A percentile compares a stretch with the other conserved stretches of the same genome.
These are phyloP conservation scores for Boletus insuetus DNA, from an alignment of 768 basidiomycete species.

Conservation along the genomic window DNA sequence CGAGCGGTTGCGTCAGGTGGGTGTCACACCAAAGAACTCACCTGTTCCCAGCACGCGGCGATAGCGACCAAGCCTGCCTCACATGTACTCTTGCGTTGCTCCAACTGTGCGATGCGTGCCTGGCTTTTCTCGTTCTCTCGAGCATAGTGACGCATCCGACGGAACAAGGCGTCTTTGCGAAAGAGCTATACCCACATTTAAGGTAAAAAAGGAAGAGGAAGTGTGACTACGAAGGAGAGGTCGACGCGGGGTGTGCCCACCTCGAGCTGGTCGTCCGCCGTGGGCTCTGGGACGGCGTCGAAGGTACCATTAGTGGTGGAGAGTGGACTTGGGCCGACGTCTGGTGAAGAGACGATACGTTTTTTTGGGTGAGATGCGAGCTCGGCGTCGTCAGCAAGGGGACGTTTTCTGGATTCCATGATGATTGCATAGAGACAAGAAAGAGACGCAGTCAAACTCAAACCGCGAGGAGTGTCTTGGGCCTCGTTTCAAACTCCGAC, in stretches of 20 bases:
- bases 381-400: conserved; percentile 51
- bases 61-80: conserved; percentile 73
- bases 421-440: conserved; percentile 17
- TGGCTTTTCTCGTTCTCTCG: conserved; percentile 68
- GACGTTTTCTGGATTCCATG: conserved; percentile 63
- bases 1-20: background rate
- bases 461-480: conserved; percentile 11
- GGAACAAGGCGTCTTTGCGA: conserved; percentile 82
- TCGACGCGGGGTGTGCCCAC: conserved; percentile 38
- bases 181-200: conserved; percentile 51
- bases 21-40: conserved; percentile 29
- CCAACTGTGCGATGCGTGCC: conserved; percentile 59
- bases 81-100: conserved; percentile 60
- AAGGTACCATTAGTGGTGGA: conserved; percentile 38
- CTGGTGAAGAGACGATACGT: conserved; percentile 43
- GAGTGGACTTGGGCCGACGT: conserved; percentile 49
- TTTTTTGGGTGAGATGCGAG: conserved; percentile 48
- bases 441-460: conserved; percentile 8
- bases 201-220: conserved; percentile 10
- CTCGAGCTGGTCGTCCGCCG: conserved; percentile 61
- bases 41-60: conserved; percentile 79
- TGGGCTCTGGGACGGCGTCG: conserved; percentile 40
- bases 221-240: conserved; percentile 22
- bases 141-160: conserved; percentile 80
- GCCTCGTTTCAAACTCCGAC: conserved; percentile 31